Evolutionary conservation across 345 rosid genomes (phyloP).

Genomic region (Populus tremula): DNA sequence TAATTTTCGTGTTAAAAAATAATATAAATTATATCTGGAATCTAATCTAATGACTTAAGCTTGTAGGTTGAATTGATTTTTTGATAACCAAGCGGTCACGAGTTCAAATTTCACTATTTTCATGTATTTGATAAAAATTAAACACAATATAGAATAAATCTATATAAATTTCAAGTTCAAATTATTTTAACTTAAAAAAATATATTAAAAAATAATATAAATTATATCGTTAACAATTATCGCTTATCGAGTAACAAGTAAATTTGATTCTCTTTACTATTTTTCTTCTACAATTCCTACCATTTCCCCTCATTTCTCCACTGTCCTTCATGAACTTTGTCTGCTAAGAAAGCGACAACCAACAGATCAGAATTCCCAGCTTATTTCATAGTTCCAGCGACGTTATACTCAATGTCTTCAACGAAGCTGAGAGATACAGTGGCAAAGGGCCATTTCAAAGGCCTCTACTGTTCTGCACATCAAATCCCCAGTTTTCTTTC

Average conservation of each 20-base stretch:
- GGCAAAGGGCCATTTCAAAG: neutral
- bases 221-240: no score
- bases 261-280: neutral
- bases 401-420: neutral
- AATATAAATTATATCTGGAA: no score
- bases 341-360: neutral
- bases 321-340: neutral
- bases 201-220: no score
- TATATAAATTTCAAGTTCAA: rapidly evolving
- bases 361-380: neutral
- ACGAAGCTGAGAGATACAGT: neutral
- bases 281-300: neutral
- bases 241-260: neutral
- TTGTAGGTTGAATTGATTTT: no score
- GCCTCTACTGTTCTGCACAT: no score
- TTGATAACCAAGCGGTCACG: rapidly evolving
- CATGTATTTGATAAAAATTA: no score
- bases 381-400: neutral
- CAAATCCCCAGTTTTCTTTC: no score
- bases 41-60: no score
- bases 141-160: no score
- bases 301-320: neutral
- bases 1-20: rapidly evolving
- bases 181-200: rapidly evolving
- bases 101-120: no score